Evolutionary conservation across 2,329 filamentous ascomycete genomes (phyloP).

Genomic region (Talaromyces pinophilus): DNA sequence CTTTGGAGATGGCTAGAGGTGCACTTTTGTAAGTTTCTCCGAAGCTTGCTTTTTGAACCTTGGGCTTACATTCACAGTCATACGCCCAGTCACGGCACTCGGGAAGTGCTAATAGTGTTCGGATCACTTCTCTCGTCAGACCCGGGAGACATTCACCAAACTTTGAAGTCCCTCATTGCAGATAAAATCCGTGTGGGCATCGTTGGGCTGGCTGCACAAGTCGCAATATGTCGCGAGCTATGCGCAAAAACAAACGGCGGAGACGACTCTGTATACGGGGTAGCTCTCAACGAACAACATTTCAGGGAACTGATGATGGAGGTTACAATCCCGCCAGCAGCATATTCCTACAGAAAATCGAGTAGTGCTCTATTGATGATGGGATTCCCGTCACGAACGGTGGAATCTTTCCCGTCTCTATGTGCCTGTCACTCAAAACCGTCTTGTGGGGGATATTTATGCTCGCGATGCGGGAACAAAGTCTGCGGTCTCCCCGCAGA

Average conservation of each 20-base stretch:
- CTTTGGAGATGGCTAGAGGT: conserved; percentile 90
- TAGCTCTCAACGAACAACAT: conserved; percentile 84
- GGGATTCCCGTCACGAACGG: conserved; percentile 88
- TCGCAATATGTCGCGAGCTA: conserved; percentile 88
- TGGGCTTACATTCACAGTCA: conserved; percentile 58
- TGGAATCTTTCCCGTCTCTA: conserved; percentile 70
- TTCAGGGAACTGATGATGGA: conserved; percentile 86
- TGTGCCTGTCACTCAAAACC: conserved; percentile 90
- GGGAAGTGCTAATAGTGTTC: conserved; percentile 89
- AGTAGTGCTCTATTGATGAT: conserved; percentile 77
- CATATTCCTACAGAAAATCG: conserved; percentile 60
- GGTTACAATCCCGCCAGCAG: conserved; percentile 84
- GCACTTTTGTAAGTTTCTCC: conserved; percentile 68
- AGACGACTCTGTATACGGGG: conserved; percentile 69
- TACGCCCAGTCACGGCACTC: conserved; percentile 86
- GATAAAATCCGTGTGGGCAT: conserved; percentile 87
- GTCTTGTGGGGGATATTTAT: conserved; percentile 81
- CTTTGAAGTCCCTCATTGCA: conserved; percentile 72
- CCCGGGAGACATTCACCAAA: conserved; percentile 92
- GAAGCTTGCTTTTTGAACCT: not conserved
- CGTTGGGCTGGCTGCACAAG: conserved; percentile 85
- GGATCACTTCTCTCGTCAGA: conserved; percentile 88
- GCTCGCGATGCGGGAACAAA: conserved; percentile 83
- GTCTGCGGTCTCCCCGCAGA: conserved; percentile 88
- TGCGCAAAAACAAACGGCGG: conserved; percentile 84